These are phyloP conservation scores for Canavalia gladiata DNA, from an alignment of 306 rosid species.

Conservation along the genomic window DNA sequence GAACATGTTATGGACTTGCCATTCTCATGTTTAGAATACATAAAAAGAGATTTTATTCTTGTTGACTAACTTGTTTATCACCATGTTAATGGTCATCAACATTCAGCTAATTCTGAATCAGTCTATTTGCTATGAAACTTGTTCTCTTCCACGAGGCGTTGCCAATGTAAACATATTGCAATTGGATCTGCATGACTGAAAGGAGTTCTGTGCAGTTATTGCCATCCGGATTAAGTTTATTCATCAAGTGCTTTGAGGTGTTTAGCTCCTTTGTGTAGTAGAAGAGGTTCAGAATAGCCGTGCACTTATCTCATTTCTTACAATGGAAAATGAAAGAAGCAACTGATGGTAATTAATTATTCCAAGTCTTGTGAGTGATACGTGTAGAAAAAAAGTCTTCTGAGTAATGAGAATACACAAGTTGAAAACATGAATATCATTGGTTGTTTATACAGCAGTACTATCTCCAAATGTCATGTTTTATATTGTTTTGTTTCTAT, in stretches of 20 bases:
- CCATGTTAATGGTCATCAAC: not conserved
- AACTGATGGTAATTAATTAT: too few relatives aligned
- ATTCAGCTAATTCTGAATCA: conserved; percentile 11
- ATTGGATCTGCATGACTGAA: not conserved
- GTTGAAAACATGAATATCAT: not conserved
- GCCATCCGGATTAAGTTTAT: not conserved
- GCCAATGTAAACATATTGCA: not conserved
- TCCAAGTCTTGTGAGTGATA: too few relatives aligned
- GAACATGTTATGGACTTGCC: conserved; percentile 76
- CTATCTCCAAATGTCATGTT: not conserved
- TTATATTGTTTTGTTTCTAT: too few relatives aligned
- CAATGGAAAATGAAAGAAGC: not conserved
- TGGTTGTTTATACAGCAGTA: not conserved
- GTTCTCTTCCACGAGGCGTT: not conserved
- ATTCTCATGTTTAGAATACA: conserved; percentile 78
- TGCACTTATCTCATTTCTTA: not conserved
- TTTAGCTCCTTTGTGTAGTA: not conserved
- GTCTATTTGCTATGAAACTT: not conserved
- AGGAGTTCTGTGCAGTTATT: not conserved
- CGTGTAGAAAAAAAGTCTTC: too few relatives aligned
- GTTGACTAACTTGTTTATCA: conserved; percentile 54
- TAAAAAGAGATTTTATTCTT: conserved; percentile 74
- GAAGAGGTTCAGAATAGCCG: not conserved
- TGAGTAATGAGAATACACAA: not conserved
- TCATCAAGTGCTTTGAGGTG: too few relatives aligned